Conservation (phyloP, 164 flowering plant species). For the Stephania yunnanensis region DNA sequence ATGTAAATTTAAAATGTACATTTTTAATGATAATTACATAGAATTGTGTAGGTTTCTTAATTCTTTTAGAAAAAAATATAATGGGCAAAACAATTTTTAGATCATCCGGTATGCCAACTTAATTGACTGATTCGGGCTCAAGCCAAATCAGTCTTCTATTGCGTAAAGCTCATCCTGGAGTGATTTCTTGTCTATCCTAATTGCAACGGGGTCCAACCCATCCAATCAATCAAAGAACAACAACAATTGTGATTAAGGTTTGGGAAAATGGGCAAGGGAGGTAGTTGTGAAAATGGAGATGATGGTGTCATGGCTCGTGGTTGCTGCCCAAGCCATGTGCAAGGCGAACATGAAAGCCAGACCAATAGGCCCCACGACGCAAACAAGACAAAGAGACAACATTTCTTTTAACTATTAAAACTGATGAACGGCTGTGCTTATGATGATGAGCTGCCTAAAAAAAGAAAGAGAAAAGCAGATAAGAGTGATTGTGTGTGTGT, state of each 20-base stretch:
- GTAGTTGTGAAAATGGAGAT: not conserved
- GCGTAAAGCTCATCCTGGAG: no score
- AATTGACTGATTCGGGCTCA: no score
- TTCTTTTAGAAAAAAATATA: no score
- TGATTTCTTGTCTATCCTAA: no score
- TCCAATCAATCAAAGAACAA: no score
- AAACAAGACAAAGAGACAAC: slow-evolving; percentile 5
- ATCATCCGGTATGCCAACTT: no score
- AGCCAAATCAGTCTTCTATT: no score
- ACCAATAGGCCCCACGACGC: slow-evolving; percentile 3
- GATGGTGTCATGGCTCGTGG: not conserved
- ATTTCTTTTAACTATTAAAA: not conserved
- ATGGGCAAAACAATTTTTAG: no score
- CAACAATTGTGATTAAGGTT: not conserved
- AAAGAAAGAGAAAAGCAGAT: not conserved
- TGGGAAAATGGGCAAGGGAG: not conserved
- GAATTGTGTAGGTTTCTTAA: no score
- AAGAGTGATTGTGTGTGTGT: not conserved
- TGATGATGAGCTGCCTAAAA: not conserved
- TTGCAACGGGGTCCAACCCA: no score
- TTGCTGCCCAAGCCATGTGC: not conserved
- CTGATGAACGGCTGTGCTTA: slow-evolving; percentile 7
- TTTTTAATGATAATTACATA: no score
- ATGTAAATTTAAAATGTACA: no score
- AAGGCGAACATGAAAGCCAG: not conserved